Conservation (phyloP, 495 filamentous ascomycete species). For the Ramalina peruviana region DNA sequence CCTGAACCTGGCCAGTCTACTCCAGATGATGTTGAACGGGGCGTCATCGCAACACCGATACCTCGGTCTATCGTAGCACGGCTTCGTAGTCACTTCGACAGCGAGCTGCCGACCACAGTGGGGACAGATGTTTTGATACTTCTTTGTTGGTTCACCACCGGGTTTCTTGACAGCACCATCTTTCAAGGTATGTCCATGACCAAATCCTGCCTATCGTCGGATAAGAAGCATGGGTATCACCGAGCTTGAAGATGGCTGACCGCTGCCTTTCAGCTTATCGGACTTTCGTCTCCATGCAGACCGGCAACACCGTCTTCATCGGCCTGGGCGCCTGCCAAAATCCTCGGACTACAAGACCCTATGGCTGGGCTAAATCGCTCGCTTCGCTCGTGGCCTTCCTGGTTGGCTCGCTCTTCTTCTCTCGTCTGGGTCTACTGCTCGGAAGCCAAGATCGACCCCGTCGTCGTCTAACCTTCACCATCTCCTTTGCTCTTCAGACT, state of each 20-base stretch:
- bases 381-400: constrained; percentile 41
- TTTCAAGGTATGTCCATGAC: constrained; percentile 23
- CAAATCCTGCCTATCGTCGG: too few relatives aligned
- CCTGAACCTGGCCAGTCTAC: too few relatives aligned
- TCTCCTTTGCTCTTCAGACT: constrained; percentile 42
- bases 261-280: constrained; percentile 32
- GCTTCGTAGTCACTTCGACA: too few relatives aligned
- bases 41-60: too few relatives aligned
- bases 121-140: constrained; percentile 35
- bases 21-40: too few relatives aligned
- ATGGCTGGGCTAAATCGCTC: constrained; percentile 46
- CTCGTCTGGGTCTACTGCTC: constrained; percentile 21
- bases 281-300: constrained; percentile 52
- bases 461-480: constrained; percentile 35
- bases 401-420: constrained; percentile 35
- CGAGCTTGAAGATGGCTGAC: too few relatives aligned
- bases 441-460: constrained; percentile 15
- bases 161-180: constrained; percentile 45
- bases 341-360: constrained; percentile 34
- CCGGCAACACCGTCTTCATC: constrained; percentile 53
- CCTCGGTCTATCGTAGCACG: too few relatives aligned
- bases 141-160: constrained; percentile 41
- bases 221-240: too few relatives aligned
- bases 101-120: too few relatives aligned
- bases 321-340: constrained; percentile 41